phyloP scores from a whole-genome alignment of 2,329 filamentous ascomycete genomes.

The Ophiostoma australiae region DNA sequence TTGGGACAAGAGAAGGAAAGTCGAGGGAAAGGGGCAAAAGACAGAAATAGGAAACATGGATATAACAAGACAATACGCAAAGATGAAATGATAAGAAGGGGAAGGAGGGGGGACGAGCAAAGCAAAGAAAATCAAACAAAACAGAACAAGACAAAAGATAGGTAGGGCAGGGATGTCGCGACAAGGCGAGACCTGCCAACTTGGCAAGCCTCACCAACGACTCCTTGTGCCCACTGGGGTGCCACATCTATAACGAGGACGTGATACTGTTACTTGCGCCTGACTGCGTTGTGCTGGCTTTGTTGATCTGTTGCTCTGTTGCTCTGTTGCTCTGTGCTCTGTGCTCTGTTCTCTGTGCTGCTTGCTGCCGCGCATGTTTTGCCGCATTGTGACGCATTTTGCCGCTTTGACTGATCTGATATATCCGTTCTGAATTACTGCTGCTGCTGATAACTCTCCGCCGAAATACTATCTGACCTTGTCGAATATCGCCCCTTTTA shows the following conservation, averaged over 20 bases:
- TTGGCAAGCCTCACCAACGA: slow-evolving; percentile 1
- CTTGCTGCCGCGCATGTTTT: neutral
- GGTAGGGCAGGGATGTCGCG: neutral
- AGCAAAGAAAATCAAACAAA: neutral
- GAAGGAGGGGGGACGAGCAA: neutral
- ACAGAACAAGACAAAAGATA: neutral
- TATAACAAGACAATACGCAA: neutral
- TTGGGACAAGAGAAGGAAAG: neutral
- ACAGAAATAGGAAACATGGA: neutral
- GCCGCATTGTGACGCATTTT: slow-evolving; percentile 12
- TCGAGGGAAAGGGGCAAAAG: neutral
- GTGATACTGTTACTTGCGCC: neutral
- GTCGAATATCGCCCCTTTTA: slow-evolving; percentile 23
- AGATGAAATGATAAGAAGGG: neutral
- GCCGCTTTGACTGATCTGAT: slow-evolving; percentile 19
- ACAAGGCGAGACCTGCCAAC: slow-evolving; percentile 5
- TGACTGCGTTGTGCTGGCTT: neutral
- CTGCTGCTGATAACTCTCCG: slow-evolving; percentile 26
- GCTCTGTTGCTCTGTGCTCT: neutral
- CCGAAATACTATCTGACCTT: slow-evolving; percentile 27
- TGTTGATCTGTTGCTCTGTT: neutral
- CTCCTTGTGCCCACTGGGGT: neutral
- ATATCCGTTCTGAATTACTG: slow-evolving; percentile 23
- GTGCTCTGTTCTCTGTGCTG: neutral
- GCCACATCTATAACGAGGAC: neutral